Conservation (phyloP, 1,284 basidiomycete species). For the Austroboletus sp. region DNA sequence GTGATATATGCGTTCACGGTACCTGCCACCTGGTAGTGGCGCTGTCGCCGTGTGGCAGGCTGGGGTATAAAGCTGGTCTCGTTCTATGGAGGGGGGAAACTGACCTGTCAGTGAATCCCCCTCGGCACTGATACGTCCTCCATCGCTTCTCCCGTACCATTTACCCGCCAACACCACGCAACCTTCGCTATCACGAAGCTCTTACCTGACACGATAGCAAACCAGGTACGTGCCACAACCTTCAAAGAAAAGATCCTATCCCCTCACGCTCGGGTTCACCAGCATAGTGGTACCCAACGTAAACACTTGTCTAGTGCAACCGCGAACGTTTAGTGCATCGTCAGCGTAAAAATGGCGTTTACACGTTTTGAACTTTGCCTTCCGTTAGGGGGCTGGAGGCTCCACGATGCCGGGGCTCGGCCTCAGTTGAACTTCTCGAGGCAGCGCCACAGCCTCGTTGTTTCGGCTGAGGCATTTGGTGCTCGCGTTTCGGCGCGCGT, state of each 20-base stretch:
- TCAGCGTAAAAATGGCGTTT: slow-evolving; percentile 15
- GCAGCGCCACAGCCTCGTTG: slow-evolving; percentile 24
- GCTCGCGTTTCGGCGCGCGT: slow-evolving; percentile 21
- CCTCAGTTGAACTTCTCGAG: slow-evolving; percentile 23
- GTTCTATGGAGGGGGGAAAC: not conserved
- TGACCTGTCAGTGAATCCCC: slow-evolving; percentile 9
- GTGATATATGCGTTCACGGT: slow-evolving; percentile 16
- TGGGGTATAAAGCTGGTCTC: slow-evolving; percentile 19
- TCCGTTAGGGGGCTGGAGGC: slow-evolving; percentile 20
- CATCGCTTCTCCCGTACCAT: not conserved
- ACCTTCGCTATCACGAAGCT: not conserved
- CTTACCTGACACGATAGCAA: not conserved
- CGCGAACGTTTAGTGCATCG: not conserved
- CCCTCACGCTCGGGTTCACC: not conserved
- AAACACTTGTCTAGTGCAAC: not conserved
- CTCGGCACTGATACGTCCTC: slow-evolving; percentile 6
- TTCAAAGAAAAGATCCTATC: not conserved
- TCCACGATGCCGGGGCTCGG: slow-evolving; percentile 21
- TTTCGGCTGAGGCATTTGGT: slow-evolving; percentile 25
- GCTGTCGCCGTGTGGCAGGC: slow-evolving; percentile 24
- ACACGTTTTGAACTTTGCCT: slow-evolving; percentile 26
- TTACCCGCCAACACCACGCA: not conserved
- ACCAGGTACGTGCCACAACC: not conserved
- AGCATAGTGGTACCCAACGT: not conserved
- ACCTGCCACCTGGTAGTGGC: slow-evolving; percentile 27